These are phyloP conservation scores for Tuber calosporum DNA, from an alignment of 495 filamentous ascomycete species.

Conservation along the genomic window DNA sequence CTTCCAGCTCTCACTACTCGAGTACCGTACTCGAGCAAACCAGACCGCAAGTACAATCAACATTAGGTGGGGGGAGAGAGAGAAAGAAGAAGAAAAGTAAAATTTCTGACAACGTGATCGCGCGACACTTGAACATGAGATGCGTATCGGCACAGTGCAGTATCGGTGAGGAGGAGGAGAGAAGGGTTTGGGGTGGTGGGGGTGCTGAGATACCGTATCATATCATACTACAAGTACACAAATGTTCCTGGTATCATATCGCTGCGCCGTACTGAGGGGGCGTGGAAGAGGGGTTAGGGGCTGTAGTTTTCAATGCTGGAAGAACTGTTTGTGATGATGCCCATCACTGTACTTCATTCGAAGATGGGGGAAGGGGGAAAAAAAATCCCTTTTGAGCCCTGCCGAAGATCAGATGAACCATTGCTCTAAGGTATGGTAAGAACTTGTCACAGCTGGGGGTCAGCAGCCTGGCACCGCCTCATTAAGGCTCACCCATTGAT, in stretches of 20 bases:
- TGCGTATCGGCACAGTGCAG: not conserved
- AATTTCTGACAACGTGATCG: conserved; percentile 27
- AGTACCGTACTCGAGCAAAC: not conserved
- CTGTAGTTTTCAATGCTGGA: not conserved
- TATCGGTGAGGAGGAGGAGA: not conserved
- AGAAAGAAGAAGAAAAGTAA: no score
- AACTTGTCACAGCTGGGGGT: conserved; percentile 28
- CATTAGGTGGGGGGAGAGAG: not conserved
- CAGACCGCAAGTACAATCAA: not conserved
- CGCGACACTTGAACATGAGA: conserved; percentile 9
- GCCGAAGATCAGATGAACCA: conserved; percentile 39
- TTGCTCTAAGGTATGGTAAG: conserved; percentile 18
- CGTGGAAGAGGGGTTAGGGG: not conserved
- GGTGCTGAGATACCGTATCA: not conserved
- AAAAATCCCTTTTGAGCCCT: conserved; percentile 21
- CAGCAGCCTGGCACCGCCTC: conserved; percentile 14
- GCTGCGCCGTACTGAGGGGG: not conserved
- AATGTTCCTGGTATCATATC: not conserved
- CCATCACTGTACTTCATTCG: not conserved
- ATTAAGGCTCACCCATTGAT: conserved; percentile 22
- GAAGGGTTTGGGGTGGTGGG: not conserved
- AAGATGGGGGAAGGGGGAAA: not conserved
- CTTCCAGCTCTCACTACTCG: not conserved
- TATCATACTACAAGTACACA: no score
- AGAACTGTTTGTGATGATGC: conserved; percentile 1